Evolutionary conservation across 805 yeast species (phyloP).

Genomic region (Candida chilensis): DNA sequence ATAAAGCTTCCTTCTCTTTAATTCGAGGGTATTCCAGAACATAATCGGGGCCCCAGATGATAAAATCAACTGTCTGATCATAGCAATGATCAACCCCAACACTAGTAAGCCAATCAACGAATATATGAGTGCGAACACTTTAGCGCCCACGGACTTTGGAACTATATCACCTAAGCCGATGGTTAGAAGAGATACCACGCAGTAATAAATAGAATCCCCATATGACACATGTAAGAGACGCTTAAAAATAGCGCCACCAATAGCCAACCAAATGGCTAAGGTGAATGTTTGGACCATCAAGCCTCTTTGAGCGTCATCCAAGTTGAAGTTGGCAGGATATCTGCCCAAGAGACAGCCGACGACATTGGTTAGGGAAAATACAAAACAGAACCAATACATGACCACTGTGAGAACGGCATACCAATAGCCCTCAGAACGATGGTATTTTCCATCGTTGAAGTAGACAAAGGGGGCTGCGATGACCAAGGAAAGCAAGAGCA

Average conservation of each 20-base stretch:
- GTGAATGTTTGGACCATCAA: slow-evolving; percentile 65
- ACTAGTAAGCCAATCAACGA: slow-evolving; percentile 63
- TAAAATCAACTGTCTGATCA: slow-evolving; percentile 57
- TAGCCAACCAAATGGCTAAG: slow-evolving; percentile 58
- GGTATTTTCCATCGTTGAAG: slow-evolving; percentile 12
- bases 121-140: slow-evolving; percentile 52
- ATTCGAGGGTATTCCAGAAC: slow-evolving; percentile 58
- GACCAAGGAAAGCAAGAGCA: slow-evolving; percentile 41
- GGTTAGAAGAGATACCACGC: slow-evolving; percentile 66
- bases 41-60: slow-evolving; percentile 55
- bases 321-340: slow-evolving; percentile 65
- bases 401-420: slow-evolving; percentile 59
- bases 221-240: slow-evolving; percentile 35
- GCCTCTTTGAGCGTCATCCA: slow-evolving; percentile 58
- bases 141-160: slow-evolving; percentile 44
- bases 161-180: slow-evolving; percentile 74
- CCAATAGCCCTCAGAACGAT: slow-evolving; percentile 66
- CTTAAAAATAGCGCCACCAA: slow-evolving; percentile 59
- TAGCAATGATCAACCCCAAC: slow-evolving; percentile 65
- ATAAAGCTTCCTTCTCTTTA: slow-evolving; percentile 25
- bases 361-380: slow-evolving; percentile 46
- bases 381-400: slow-evolving; percentile 50
- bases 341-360: slow-evolving; percentile 48
- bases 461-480: slow-evolving; percentile 21
- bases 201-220: slow-evolving; percentile 65